Evolutionary conservation across 768 basidiomycete genomes (phyloP).

Genomic region (Lactarius vividus): DNA sequence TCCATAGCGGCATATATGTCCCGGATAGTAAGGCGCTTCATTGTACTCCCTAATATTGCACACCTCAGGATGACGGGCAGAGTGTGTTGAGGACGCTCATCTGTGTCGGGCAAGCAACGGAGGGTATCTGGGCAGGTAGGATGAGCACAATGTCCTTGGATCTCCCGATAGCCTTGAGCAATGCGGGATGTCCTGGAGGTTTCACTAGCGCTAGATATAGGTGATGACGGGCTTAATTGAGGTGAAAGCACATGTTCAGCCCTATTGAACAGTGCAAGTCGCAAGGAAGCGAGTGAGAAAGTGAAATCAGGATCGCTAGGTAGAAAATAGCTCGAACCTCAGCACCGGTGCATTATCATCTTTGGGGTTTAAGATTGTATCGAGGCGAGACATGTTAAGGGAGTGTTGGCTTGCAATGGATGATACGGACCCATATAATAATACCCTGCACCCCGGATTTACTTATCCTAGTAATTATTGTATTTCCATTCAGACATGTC

Average conservation of each 20-base stretch:
- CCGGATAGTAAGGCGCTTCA: slow-evolving; percentile 74
- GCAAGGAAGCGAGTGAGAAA: neutral
- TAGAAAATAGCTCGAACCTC: slow-evolving; percentile 15
- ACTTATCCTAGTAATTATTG: neutral
- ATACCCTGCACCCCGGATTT: neutral
- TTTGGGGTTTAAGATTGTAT: slow-evolving; percentile 28
- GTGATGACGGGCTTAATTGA: slow-evolving; percentile 14
- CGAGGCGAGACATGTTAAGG: slow-evolving; percentile 26
- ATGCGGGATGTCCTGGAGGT: slow-evolving; percentile 2
- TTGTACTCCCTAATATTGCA: slow-evolving; percentile 74
- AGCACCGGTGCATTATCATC: neutral
- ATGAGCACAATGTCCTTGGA: slow-evolving; percentile 56
- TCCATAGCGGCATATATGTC: slow-evolving; percentile 89
- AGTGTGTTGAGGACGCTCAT: slow-evolving; percentile 77
- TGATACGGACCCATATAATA: slow-evolving; percentile 11
- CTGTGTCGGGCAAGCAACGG: slow-evolving; percentile 74
- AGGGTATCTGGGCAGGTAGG: slow-evolving; percentile 77
- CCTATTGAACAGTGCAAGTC: slow-evolving; percentile 8
- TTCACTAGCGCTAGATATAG: slow-evolving; percentile 19
- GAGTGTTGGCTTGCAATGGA: neutral
- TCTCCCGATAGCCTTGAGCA: neutral
- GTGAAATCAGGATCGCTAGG: neutral
- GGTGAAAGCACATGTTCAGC: slow-evolving; percentile 19
- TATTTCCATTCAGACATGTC: slow-evolving; percentile 20
- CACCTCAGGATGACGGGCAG: slow-evolving; percentile 83